Evolutionary conservation across 352 stramenopile species (phyloP).

Genomic region (Phytophthora sp.): DNA sequence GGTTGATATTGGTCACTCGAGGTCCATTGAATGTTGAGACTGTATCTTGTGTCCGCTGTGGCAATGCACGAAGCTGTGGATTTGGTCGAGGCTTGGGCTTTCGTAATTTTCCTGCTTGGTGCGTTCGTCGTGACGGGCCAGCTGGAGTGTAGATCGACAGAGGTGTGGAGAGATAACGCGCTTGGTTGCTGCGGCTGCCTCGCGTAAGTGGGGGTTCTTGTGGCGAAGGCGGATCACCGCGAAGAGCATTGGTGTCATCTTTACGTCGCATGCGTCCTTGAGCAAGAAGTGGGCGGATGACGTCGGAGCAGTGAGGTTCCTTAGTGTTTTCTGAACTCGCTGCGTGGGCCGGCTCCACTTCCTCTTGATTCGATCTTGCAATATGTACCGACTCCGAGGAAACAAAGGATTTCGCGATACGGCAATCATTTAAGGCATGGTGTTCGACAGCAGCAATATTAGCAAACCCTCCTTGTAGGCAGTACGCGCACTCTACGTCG

Average conservation of each 20-base stretch:
- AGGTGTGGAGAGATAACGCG: background rate
- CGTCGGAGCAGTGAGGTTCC: background rate
- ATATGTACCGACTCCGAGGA: background rate
- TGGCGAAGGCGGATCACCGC: background rate
- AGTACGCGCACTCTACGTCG: constrained; percentile 54
- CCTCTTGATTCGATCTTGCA: constrained; percentile 19
- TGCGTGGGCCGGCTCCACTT: background rate
- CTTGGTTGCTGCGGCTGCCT: background rate
- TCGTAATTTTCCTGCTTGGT: constrained; percentile 2
- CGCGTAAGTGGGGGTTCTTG: background rate
- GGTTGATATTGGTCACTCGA: background rate
- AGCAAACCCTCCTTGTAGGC: constrained; percentile 34
- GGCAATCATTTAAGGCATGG: constrained; percentile 44
- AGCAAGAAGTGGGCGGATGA: constrained; percentile 17
- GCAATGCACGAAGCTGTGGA: constrained; percentile 15
- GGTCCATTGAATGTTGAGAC: background rate
- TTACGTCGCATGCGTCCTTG: constrained; percentile 45
- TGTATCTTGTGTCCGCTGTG: constrained; percentile 2
- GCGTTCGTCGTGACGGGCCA: background rate
- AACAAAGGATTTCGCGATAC: constrained; percentile 46
- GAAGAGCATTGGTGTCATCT: constrained; percentile 23
- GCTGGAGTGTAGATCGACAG: background rate
- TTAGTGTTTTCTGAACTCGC: background rate
- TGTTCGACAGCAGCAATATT: constrained; percentile 29
- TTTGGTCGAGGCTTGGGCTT: constrained; percentile 12